phyloP scores from a whole-genome alignment of 768 basidiomycete species.

The Sistotremastrum niveocremeum region DNA sequence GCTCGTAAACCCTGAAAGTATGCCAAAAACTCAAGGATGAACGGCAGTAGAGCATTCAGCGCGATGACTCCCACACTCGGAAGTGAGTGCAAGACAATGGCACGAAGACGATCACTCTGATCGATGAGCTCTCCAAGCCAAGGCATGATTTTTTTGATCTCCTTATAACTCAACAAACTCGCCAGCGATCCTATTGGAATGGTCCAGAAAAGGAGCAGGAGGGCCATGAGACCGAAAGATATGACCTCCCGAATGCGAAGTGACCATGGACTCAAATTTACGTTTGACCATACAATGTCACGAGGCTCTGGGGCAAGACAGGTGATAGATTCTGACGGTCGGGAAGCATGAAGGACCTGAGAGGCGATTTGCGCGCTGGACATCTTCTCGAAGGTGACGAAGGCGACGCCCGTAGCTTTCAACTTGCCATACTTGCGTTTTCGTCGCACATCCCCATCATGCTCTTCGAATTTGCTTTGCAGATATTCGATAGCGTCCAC shows the following conservation, averaged over 20 bases:
- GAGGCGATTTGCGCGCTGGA: constrained; percentile 88
- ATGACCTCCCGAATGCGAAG: constrained; percentile 56
- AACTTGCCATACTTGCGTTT: constrained; percentile 61
- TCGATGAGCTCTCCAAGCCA: constrained; percentile 83
- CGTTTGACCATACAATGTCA: constrained; percentile 91
- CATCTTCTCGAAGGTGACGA: constrained; percentile 95
- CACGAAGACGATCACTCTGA: constrained; percentile 61
- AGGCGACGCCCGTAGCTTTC: constrained; percentile 72
- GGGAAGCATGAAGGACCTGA: constrained; percentile 67
- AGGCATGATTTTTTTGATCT: constrained; percentile 83
- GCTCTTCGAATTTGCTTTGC: constrained; percentile 63
- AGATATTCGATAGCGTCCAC: constrained; percentile 88
- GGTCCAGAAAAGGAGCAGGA: constrained; percentile 84
- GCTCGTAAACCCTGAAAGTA: constrained; percentile 87
- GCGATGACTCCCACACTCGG: constrained; percentile 84
- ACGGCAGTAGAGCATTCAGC: constrained; percentile 81
- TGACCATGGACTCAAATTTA: constrained; percentile 48
- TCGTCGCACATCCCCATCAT: constrained; percentile 73
- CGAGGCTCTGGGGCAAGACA: constrained; percentile 83
- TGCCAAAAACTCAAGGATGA: constrained; percentile 76
- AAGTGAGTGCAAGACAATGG: constrained; percentile 88
- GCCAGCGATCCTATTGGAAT: constrained; percentile 84
- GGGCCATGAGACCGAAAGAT: constrained; percentile 50
- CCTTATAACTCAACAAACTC: constrained; percentile 77
- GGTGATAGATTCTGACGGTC: constrained; percentile 52